These are phyloP conservation scores for Pachysandra terminalis DNA, from an alignment of 164 flowering plant genomes.

Conservation along the genomic window DNA sequence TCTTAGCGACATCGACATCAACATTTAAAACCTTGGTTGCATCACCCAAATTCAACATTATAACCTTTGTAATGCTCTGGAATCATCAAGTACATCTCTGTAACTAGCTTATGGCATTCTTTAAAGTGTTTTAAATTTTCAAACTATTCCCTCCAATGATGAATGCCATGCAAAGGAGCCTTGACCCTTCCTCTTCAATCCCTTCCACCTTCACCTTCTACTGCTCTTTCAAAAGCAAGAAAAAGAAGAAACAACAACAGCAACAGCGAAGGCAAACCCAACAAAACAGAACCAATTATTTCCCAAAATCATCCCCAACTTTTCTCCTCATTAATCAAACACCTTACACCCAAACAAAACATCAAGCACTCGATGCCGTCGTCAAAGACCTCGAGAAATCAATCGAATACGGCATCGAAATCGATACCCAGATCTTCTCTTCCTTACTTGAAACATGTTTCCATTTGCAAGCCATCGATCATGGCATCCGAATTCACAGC, in stretches of 20 bases:
- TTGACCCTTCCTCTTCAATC: not conserved
- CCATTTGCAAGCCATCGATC: slow-evolving; percentile 44
- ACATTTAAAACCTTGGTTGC: too few relatives aligned
- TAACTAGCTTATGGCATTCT: too few relatives aligned
- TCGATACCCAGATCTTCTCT: slow-evolving; percentile 51
- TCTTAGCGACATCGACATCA: too few relatives aligned
- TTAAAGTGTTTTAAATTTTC: too few relatives aligned
- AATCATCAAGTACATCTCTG: not conserved
- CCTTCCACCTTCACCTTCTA: slow-evolving; percentile 2
- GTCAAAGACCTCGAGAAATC: slow-evolving; percentile 54
- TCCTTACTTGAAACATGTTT: slow-evolving; percentile 78
- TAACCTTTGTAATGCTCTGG: not conserved
- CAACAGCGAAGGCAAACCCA: slow-evolving; percentile 12
- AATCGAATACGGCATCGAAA: slow-evolving; percentile 35
- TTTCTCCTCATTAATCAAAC: slow-evolving; percentile 44
- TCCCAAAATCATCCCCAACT: slow-evolving; percentile 47
- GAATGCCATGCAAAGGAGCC: not conserved
- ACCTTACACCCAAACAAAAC: slow-evolving; percentile 36
- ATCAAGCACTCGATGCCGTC: slow-evolving; percentile 59
- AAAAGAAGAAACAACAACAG: slow-evolving; percentile 16
- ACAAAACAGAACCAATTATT: slow-evolving; percentile 10
- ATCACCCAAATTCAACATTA: not conserved
- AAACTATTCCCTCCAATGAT: too few relatives aligned
- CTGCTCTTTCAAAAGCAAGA: slow-evolving; percentile 20
- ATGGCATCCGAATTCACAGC: slow-evolving; percentile 48